Percentiles rank a stretch among this genome's conserved stretches.
Conservation (phyloP, 306 rosid genomes). For the Quercus wislizeni region DNA sequence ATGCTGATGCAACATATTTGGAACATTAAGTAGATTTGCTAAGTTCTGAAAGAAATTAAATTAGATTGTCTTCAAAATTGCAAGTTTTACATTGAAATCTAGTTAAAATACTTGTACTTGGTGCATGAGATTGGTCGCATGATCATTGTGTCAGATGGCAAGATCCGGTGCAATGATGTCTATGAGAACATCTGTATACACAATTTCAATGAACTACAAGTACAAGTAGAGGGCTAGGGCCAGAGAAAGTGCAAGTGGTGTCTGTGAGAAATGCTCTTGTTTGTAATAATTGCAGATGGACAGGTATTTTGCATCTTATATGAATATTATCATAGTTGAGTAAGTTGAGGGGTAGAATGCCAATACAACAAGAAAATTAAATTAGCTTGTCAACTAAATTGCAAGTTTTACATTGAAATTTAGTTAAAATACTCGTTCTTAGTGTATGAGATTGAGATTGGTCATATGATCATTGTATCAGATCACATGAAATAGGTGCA, state of each 20-base stretch:
- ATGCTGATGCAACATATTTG: not conserved
- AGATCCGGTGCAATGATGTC: not conserved
- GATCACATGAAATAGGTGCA: not conserved
- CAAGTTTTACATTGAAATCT: not conserved
- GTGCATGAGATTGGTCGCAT: conserved; percentile 7
- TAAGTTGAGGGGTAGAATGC: conserved; percentile 8
- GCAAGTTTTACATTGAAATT: not conserved
- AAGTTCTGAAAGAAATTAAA: not conserved
- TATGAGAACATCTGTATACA: too few relatives aligned
- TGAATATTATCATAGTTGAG: not conserved
- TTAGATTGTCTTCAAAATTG: not conserved
- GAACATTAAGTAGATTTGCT: not conserved
- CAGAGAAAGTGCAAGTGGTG: not conserved
- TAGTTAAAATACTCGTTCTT: not conserved
- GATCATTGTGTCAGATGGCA: not conserved
- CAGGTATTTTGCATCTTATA: conserved; percentile 55
- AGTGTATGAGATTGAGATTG: conserved; percentile 6
- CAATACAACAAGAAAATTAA: not conserved
- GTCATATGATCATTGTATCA: not conserved
- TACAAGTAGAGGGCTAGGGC: not conserved
- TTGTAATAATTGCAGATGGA: conserved; percentile 79
- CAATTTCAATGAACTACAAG: not conserved
- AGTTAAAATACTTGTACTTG: not conserved
- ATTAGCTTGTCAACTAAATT: not conserved
- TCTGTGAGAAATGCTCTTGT: not conserved